A percentile compares a stretch with the other conserved stretches of the same genome.
Conservation (phyloP, 208 protist genomes). For the Phytomonas sp. region DNA sequence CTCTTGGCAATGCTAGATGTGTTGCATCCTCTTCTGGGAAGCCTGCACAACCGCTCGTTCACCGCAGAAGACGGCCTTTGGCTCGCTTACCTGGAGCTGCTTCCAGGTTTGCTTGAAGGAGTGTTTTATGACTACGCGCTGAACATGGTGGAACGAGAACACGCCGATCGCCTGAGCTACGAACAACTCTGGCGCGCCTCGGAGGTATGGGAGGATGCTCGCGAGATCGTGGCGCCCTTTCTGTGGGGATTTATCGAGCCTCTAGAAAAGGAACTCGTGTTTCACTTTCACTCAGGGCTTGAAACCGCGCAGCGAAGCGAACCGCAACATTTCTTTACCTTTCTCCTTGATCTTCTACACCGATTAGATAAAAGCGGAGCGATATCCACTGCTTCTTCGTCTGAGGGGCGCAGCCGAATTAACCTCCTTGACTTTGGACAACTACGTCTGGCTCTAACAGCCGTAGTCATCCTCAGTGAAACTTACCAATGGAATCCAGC, state of each 20-base stretch:
- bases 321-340: conserved; percentile 74
- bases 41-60: neutral
- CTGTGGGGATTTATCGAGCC: conserved; percentile 20
- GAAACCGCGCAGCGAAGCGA: conserved; percentile 36
- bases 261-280: conserved; percentile 53
- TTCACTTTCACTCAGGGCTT: conserved; percentile 45
- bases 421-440: conserved; percentile 11
- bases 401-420: neutral
- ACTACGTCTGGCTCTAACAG: conserved; percentile 15
- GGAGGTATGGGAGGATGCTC: neutral
- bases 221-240: conserved; percentile 27
- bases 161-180: neutral
- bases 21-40: neutral
- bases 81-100: neutral
- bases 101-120: neutral
- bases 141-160: neutral
- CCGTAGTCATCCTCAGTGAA: conserved; percentile 31
- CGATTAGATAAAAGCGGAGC: conserved; percentile 14
- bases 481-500: conserved; percentile 39
- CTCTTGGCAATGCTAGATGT: neutral
- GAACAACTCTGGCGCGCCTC: conserved; percentile 1
- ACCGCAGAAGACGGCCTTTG: neutral
- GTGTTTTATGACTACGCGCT: neutral
- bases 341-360: conserved; percentile 31
- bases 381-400: neutral